phyloP scores from a whole-genome alignment of 1,284 basidiomycete species.

The Naganishia sp. region DNA sequence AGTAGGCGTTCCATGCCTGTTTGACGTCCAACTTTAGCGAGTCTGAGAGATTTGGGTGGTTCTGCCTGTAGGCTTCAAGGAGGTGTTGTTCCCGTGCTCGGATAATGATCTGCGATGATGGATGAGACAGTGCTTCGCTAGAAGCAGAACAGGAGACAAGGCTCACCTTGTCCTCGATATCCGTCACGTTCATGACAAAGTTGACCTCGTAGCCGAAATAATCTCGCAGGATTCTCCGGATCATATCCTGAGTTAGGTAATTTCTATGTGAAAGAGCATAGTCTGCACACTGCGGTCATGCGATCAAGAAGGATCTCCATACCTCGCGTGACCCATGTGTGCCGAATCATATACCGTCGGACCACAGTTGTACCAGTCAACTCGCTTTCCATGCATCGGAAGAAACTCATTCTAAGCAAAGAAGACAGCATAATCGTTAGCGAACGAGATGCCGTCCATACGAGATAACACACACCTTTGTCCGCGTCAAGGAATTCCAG shows the following conservation, averaged over 20 bases:
- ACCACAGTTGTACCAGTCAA: conserved; percentile 99
- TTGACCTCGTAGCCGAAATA: conserved; percentile 98
- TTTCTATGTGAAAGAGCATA: conserved; percentile 62
- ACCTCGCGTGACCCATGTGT: conserved; percentile 99
- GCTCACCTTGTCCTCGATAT: conserved; percentile 97
- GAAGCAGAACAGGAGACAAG: conserved; percentile 31
- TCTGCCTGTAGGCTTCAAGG: conserved; percentile 62
- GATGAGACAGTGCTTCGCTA: background rate
- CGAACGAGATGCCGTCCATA: too few relatives aligned
- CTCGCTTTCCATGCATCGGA: conserved; percentile 73
- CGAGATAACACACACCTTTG: conserved; percentile 64
- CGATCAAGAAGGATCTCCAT: conserved; percentile 38
- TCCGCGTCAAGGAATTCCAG: conserved; percentile 91
- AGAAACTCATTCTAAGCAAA: conserved; percentile 72
- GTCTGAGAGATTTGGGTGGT: conserved; percentile 45
- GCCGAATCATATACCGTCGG: conserved; percentile 99
- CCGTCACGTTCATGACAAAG: conserved; percentile 99
- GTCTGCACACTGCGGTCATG: conserved; percentile 29
- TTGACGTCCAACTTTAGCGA: conserved; percentile 42
- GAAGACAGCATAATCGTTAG: background rate
- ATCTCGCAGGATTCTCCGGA: conserved; percentile 88
- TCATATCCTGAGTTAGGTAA: conserved; percentile 96
- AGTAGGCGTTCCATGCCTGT: conserved; percentile 57
- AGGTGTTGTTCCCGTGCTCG: conserved; percentile 84
- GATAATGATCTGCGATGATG: conserved; percentile 71